Conservation (phyloP, 2,329 filamentous ascomycete genomes). For the Clarireedia monteithiana region DNA sequence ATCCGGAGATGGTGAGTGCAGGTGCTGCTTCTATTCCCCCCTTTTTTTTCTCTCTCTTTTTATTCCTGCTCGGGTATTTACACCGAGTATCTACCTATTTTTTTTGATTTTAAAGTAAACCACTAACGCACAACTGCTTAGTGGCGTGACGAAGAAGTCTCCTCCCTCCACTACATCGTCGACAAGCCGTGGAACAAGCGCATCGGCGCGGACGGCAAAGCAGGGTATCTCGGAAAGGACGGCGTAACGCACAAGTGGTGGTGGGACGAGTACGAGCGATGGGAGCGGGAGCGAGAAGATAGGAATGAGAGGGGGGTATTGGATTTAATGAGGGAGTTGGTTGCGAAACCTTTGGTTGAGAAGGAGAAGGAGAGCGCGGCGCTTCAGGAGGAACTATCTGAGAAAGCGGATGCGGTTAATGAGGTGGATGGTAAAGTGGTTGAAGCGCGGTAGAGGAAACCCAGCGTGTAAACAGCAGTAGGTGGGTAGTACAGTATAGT, state of each 20-base stretch:
- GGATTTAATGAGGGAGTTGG: neutral
- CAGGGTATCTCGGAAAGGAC: conserved; percentile 37
- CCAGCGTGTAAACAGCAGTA: no score
- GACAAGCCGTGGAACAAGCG: conserved; percentile 50
- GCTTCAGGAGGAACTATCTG: no score
- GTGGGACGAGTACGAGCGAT: conserved; percentile 38
- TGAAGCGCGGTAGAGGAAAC: no score
- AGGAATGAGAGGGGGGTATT: neutral
- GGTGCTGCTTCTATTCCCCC: neutral
- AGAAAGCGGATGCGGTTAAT: no score
- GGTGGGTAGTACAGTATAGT: no score
- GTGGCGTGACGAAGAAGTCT: conserved; percentile 47
- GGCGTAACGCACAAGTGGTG: conserved; percentile 48
- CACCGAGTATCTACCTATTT: no score
- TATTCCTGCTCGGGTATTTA: neutral
- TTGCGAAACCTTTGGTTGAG: neutral
- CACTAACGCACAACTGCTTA: neutral
- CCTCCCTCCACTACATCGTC: conserved; percentile 53
- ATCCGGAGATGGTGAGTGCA: conserved; percentile 34
- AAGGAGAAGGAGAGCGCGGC: neutral
- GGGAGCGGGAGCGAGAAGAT: conserved; percentile 27
- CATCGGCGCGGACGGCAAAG: conserved; percentile 32
- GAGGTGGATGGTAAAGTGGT: no score
- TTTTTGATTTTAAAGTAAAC: neutral
- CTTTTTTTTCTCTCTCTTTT: no score